phyloP scores from a whole-genome alignment of 129 eudicot genomes.

The Smallanthus sonchifolius region DNA sequence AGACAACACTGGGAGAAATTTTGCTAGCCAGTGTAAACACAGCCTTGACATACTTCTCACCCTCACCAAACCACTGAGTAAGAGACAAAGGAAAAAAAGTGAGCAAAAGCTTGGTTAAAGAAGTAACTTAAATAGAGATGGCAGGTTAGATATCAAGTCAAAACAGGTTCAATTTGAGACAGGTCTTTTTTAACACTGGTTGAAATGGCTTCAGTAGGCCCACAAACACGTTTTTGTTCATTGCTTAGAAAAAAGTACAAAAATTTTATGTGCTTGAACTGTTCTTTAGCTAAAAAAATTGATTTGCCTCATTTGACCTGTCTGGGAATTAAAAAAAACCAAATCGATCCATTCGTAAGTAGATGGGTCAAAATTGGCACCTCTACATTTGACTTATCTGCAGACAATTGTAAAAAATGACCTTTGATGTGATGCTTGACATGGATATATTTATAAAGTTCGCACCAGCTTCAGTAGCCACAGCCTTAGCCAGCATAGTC shows the following conservation, averaged over 20 bases:
- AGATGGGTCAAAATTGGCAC: background rate
- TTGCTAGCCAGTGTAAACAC: constrained; percentile 94
- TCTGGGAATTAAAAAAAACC: background rate
- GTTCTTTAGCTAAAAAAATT: background rate
- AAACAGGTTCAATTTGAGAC: background rate
- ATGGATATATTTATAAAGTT: constrained; percentile 87
- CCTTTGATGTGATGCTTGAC: constrained; percentile 98
- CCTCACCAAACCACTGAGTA: constrained; percentile 96
- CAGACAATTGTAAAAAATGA: constrained; percentile 6
- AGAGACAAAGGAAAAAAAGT: constrained; percentile 2
- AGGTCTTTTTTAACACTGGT: background rate
- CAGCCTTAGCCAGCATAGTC: constrained; percentile 98
- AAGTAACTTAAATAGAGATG: constrained; percentile 1
- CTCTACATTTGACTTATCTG: background rate
- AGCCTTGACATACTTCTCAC: constrained; percentile 93
- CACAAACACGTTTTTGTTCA: background rate
- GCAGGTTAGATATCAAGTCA: background rate
- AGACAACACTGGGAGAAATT: constrained; percentile 89
- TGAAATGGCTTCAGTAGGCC: background rate
- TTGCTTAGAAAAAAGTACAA: background rate
- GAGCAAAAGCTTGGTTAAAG: constrained; percentile 1
- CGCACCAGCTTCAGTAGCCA: constrained; percentile 99
- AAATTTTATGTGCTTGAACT: background rate
- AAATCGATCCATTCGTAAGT: background rate
- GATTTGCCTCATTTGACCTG: background rate